Conservation (phyloP, 208 protist genomes). For the Leishmania braziliensis region DNA sequence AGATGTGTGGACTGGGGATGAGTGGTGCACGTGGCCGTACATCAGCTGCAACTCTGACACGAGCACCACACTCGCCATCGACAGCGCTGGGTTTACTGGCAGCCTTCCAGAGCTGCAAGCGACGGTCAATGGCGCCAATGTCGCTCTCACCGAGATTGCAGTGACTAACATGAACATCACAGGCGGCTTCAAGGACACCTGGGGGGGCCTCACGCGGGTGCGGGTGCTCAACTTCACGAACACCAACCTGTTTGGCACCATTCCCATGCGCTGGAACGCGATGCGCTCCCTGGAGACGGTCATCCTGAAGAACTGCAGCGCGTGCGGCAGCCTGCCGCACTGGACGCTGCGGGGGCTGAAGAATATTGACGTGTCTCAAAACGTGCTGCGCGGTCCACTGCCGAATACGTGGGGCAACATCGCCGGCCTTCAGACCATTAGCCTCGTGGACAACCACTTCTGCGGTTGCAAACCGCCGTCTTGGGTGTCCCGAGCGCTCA, state of each 20-base stretch:
- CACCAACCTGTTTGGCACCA: slow-evolving; percentile 21
- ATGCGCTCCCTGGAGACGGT: slow-evolving; percentile 6
- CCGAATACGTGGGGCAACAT: slow-evolving; percentile 12
- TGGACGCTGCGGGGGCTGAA: slow-evolving; percentile 16
- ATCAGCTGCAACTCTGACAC: slow-evolving; percentile 8
- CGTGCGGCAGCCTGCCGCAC: slow-evolving; percentile 29
- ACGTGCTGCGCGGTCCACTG: slow-evolving; percentile 21
- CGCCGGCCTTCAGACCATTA: slow-evolving; percentile 5
- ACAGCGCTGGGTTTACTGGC: slow-evolving; percentile 4
- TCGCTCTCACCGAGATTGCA: slow-evolving; percentile 4
- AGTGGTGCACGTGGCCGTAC: slow-evolving; percentile 21
- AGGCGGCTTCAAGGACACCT: slow-evolving; percentile 17
- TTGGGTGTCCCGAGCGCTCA: slow-evolving; percentile 12
- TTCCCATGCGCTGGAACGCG: slow-evolving; percentile 19
- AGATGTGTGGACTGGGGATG: slow-evolving; percentile 3
- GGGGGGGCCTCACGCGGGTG: slow-evolving; percentile 6
- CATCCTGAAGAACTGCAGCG: slow-evolving; percentile 4
- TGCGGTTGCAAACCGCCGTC: slow-evolving; percentile 19
- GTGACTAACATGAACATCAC: slow-evolving; percentile 21
- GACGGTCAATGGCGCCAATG: not conserved
- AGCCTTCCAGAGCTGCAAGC: slow-evolving; percentile 6
- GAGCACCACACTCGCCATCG: slow-evolving; percentile 10
- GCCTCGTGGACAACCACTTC: slow-evolving; percentile 18
- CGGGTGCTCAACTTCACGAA: slow-evolving; percentile 14
- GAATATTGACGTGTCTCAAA: slow-evolving; percentile 18